Evolutionary conservation across 179 eudicot species (phyloP), one percentile per base, ranked within the genome.

Genomic region (Silene vulgaris): DNA sequence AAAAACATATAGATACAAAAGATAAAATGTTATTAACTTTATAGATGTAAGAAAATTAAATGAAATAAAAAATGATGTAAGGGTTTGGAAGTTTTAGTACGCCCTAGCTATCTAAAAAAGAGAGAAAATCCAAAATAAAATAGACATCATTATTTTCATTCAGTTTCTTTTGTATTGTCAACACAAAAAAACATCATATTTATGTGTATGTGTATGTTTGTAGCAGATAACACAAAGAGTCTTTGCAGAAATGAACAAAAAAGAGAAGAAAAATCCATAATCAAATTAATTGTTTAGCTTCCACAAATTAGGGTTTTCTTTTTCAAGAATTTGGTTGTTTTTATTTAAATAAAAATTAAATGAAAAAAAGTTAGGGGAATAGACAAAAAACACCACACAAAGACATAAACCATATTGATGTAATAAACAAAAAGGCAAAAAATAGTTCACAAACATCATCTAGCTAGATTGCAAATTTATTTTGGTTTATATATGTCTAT

Each of bases 261-360:
- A 45, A 64, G 78, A 11, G 78, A 62, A 67, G 74, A 74, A 71
- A 77, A 74, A 74, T 69, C 85, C 80, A 75, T 76, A 50, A 52
- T 17, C 69, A 74, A 78, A 30, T 8, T 43, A 56, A 54, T 73
- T 19, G 30, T 74, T 32, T 68, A 76, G 75, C 79, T 80, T 82
- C 81, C 80, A 72, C 72, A 77, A 78, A 79, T 77, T 84, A 84
- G 87, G 85, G 85, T 76, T 82, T 77, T 73, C 50, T 69, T 76
- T 77, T 76, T 43, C 37, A 73, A 77, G 60, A 77, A 35, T 54
- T 12, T 45, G 61, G 43, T 17, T 59, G 62, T 52, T 40, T 64
- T 72, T 66, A 7, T 23, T 20, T 37, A 19, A 23, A 28, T 57
- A 28, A 14, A 37, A 37, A 61, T 17, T 20, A 48, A 52, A 64